Evolutionary conservation across 2,329 filamentous ascomycete species (phyloP).

Genomic region (Verticillium nonalfalfae): DNA sequence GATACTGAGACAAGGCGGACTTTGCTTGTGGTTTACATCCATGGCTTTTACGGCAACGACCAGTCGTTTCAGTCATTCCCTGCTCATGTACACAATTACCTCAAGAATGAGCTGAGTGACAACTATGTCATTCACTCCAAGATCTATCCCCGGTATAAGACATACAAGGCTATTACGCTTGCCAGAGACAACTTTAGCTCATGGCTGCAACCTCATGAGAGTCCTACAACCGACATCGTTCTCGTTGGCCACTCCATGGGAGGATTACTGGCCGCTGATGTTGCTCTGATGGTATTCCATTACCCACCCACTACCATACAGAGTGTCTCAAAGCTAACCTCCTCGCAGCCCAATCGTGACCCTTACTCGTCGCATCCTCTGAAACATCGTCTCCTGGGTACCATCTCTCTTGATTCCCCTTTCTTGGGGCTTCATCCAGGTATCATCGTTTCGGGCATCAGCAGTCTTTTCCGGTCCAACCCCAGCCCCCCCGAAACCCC

Average conservation of each 20-base stretch:
- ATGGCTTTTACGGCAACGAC: constrained; percentile 86
- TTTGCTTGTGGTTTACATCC: constrained; percentile 75
- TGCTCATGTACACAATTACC: constrained; percentile 73
- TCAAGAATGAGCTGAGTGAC: constrained; percentile 60
- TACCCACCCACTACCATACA: background rate
- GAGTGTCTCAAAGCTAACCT: background rate
- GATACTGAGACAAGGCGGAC: constrained; percentile 36
- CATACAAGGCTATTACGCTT: constrained; percentile 63
- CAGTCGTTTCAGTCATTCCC: constrained; percentile 85
- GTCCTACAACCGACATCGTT: constrained; percentile 67
- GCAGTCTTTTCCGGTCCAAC: constrained; percentile 62
- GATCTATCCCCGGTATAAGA: constrained; percentile 75
- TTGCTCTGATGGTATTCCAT: constrained; percentile 54
- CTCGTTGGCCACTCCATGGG: constrained; percentile 89
- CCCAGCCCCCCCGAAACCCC: constrained; percentile 21
- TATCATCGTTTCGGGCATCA: constrained; percentile 74
- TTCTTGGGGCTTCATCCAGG: constrained; percentile 86
- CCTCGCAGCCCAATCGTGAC: constrained; percentile 23
- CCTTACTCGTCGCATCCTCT: constrained; percentile 35
- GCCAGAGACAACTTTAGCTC: constrained; percentile 77
- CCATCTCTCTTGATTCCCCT: constrained; percentile 77
- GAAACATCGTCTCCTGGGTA: constrained; percentile 72
- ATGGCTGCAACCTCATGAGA: constrained; percentile 77
- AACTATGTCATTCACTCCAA: constrained; percentile 82
- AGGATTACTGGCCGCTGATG: constrained; percentile 74